Conservation (phyloP, 2,329 filamentous ascomycete genomes). For the Sarocladium strictum region DNA sequence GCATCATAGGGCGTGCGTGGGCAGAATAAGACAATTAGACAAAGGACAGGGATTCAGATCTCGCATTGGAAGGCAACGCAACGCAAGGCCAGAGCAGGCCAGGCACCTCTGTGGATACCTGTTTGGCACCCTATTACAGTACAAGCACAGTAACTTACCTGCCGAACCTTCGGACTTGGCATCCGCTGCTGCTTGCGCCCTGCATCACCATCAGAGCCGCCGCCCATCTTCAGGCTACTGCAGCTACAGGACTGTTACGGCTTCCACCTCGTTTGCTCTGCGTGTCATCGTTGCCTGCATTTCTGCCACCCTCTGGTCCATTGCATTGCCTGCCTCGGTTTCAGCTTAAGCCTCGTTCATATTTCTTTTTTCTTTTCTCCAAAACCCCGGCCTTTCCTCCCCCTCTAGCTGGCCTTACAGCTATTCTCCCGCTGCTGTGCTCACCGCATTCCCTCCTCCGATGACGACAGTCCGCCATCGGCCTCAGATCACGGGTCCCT, state of each 20-base stretch:
- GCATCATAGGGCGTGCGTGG: neutral
- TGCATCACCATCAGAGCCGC: constrained; percentile 6
- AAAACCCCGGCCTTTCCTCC: neutral
- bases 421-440: neutral
- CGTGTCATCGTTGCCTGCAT: neutral
- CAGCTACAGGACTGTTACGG: neutral
- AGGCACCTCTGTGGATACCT: constrained; percentile 5
- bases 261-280: neutral
- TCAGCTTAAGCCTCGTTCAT: neutral
- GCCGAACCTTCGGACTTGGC: too few species aligned
- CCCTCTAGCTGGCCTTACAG: neutral
- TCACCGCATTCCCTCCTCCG: constrained; percentile 2
- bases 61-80: too few species aligned
- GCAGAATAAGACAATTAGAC: neutral
- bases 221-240: neutral
- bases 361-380: neutral
- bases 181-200: neutral
- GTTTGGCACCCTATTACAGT: neutral
- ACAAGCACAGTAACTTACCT: too few species aligned
- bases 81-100: neutral
- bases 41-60: neutral
- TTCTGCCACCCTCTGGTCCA: neutral
- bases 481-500: constrained; percentile 10
- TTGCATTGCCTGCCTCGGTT: neutral
- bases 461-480: constrained; percentile 10